Conservation (phyloP, 208 protist species). For the Crithidia expoeki region DNA sequence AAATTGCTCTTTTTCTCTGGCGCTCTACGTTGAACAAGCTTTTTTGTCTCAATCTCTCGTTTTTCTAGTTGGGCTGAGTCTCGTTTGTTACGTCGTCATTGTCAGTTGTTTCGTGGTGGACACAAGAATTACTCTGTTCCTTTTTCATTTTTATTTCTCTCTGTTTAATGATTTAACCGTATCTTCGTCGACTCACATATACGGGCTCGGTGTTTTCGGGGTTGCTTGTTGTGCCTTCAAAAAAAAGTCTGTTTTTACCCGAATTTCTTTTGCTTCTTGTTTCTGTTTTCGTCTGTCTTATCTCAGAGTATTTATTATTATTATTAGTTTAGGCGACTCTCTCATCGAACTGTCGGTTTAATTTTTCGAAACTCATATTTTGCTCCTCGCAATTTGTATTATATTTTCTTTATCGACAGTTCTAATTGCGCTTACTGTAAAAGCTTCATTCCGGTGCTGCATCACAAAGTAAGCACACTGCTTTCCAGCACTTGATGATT, state of each 20-base stretch:
- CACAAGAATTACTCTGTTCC: too few species aligned
- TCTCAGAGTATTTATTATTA: conserved; percentile 9
- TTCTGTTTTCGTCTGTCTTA: conserved; percentile 21
- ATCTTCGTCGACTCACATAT: background rate
- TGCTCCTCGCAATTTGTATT: background rate
- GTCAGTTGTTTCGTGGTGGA: too few species aligned
- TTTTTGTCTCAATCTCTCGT: too few species aligned
- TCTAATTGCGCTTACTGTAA: too few species aligned
- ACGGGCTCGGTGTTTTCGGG: background rate
- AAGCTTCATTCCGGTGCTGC: too few species aligned
- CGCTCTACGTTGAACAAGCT: too few species aligned
- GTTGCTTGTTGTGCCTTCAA: background rate
- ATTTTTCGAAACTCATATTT: background rate
- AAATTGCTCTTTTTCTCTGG: too few species aligned
- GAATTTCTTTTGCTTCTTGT: conserved; percentile 7
- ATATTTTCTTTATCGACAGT: too few species aligned
- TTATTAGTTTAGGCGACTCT: background rate
- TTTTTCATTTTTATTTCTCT: background rate
- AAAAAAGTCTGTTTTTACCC: background rate
- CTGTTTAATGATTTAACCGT: background rate
- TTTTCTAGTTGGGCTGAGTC: too few species aligned
- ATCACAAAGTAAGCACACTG: too few species aligned
- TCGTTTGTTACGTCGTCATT: too few species aligned
- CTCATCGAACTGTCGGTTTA: background rate
- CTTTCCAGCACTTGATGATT: too few species aligned